Conservation (phyloP, 129 eudicot species). For the Lactuca saligna region DNA sequence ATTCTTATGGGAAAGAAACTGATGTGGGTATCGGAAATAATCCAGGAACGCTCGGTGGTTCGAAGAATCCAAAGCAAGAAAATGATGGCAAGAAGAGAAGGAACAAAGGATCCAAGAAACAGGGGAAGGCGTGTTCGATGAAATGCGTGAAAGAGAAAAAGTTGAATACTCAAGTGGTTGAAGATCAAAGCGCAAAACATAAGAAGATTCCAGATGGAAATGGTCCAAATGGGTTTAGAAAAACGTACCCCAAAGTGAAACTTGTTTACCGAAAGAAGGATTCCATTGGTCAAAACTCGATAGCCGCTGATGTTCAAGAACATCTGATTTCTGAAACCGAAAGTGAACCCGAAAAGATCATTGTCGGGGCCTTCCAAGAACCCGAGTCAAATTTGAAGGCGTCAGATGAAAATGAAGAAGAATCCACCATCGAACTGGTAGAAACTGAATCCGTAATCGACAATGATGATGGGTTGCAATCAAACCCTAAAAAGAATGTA, state of each 20-base stretch:
- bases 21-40: slow-evolving; percentile 5
- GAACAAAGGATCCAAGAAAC: slow-evolving; percentile 24
- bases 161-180: background rate
- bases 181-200: slow-evolving; percentile 13
- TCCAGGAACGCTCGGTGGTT: background rate
- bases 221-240: slow-evolving; percentile 11
- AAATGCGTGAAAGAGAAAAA: slow-evolving; percentile 35
- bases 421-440: slow-evolving; percentile 6
- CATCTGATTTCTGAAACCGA: slow-evolving; percentile 9
- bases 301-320: slow-evolving; percentile 14
- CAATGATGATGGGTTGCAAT: slow-evolving; percentile 16
- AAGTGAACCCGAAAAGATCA: background rate
- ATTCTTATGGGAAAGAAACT: background rate
- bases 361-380: background rate
- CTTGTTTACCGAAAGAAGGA: slow-evolving; percentile 33
- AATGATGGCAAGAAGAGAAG: slow-evolving; percentile 30
- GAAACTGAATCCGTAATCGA: slow-evolving; percentile 20
- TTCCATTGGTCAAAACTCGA: background rate
- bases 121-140: slow-evolving; percentile 10
- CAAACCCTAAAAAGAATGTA: slow-evolving; percentile 3
- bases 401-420: slow-evolving; percentile 20
- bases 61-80: slow-evolving; percentile 26
- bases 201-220: slow-evolving; percentile 26
- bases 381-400: background rate
- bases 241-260: slow-evolving; percentile 18